These are phyloP conservation scores for Pseudohalonectria lignicola DNA, from an alignment of 2,329 filamentous ascomycete species.

Conservation along the genomic window DNA sequence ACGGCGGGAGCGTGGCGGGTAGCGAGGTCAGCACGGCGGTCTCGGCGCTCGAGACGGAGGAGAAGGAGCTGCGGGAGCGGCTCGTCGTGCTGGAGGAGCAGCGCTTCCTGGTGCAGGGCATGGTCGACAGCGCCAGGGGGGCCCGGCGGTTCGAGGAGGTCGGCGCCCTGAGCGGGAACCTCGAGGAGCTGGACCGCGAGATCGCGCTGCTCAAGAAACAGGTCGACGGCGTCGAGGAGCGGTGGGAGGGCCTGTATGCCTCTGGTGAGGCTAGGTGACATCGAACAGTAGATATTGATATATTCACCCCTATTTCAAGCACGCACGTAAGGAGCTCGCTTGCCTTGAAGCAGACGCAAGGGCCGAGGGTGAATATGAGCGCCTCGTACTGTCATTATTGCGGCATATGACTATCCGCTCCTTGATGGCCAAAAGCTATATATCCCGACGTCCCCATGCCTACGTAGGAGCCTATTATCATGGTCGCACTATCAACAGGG, in stretches of 20 bases:
- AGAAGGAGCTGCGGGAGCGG: constrained; percentile 69
- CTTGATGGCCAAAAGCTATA: no score
- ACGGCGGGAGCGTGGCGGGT: constrained; percentile 34
- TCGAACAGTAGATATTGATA: no score
- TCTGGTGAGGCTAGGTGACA: no score
- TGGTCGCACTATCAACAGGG: no score
- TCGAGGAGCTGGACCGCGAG: constrained; percentile 72
- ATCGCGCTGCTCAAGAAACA: constrained; percentile 58
- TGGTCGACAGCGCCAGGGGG: constrained; percentile 68
- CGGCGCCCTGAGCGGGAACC: constrained; percentile 63
- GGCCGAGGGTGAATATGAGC: no score
- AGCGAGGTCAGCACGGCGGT: constrained; percentile 42
- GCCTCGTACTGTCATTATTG: no score
- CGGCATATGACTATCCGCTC: no score
- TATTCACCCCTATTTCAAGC: no score
- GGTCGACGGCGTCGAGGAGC: constrained; percentile 53
- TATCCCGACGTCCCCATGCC: no score
- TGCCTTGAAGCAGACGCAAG: no score
- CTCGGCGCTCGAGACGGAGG: constrained; percentile 62
- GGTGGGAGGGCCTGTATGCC: constrained; percentile 42
- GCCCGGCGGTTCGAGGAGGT: constrained; percentile 80
- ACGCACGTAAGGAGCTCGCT: no score
- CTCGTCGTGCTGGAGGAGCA: constrained; percentile 85
- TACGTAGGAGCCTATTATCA: no score
- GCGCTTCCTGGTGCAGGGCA: constrained; percentile 76